Base-by-base conservation (phyloP, 352 stramenopile genomes). In the Hyaloperonospora arabidopsidis region DNA sequence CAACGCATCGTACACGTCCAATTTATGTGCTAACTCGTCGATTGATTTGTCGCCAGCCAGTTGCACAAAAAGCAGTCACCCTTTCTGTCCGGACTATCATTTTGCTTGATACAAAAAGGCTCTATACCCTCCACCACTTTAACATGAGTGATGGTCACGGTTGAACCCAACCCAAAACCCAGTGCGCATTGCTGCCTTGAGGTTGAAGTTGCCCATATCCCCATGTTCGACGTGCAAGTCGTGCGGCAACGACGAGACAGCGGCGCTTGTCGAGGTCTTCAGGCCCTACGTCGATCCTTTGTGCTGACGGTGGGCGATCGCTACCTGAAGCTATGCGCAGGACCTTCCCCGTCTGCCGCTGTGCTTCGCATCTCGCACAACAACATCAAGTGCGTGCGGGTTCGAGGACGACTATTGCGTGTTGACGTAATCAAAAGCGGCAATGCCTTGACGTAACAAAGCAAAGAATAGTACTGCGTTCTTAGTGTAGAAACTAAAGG, bases 171-270 rank as follows among this genome's bases (percentile, higher is more conserved):
- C 8, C 4, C 25, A 32, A n/a, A n/a, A 32, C 25, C 8, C 25
- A 32, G 25, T 32, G 25, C 25, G 25, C 25, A 32, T 32, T 32
- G 25, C 25, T 8, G 25, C 8, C 25, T 32, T 44, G 29, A 60
- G 40, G 44, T 63, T 65, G 53, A 68, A 72, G 51, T 67, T 57
- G 32, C 8, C 22, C 6, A 2, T 15, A 22, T 48, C 5, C 5
- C 0, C 19, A 71, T 65, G 57, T 77, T 75, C 41, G 21, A 45
- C 5, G 69, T 79, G 55, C 67, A 67, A 22, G 49, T 82, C 38
- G 69, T 81, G 49, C 52, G 58, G 39, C 44, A 25, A 23, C 62
- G 51, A n/a, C 40, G 41, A 21, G 17, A 23, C 13, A 17, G 19
- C 12, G 17, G 38, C 21, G 25, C 15, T 7, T 36, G 52, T 41